Conservation (phyloP, 257 asterid species). For the Solanum infundibuliforme region DNA sequence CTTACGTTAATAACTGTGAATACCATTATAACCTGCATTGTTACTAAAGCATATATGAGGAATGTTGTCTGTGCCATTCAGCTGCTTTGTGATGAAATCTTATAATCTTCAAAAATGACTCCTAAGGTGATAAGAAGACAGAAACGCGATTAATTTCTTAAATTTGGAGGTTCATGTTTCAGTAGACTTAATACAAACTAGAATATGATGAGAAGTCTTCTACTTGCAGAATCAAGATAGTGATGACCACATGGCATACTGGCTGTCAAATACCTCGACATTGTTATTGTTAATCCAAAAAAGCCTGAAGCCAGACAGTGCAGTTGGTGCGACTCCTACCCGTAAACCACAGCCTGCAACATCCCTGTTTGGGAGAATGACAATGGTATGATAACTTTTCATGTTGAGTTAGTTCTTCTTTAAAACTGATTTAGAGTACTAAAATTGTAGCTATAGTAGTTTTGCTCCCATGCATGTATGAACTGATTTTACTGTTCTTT, state of each 20-base stretch:
- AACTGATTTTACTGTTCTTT: neutral
- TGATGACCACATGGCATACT: slow-evolving; percentile 79
- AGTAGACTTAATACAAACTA: neutral
- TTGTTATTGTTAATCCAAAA: slow-evolving; percentile 79
- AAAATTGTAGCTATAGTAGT: neutral
- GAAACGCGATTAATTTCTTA: neutral
- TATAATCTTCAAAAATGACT: neutral
- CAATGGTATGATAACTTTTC: slow-evolving; percentile 53
- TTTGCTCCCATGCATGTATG: neutral
- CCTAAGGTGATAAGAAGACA: neutral
- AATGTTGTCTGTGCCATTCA: neutral
- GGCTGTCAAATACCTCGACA: slow-evolving; percentile 93
- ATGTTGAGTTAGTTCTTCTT: neutral
- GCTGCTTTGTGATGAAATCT: neutral
- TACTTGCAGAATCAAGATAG: slow-evolving; percentile 71
- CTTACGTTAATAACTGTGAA: neutral
- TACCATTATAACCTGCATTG: neutral
- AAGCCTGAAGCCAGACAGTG: slow-evolving; percentile 64
- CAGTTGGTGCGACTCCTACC: slow-evolving; percentile 52
- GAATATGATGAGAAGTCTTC: neutral
- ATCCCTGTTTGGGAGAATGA: slow-evolving; percentile 92
- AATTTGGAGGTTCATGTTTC: neutral
- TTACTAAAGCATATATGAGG: neutral
- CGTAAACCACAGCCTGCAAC: slow-evolving; percentile 68
- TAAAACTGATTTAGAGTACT: neutral